phyloP scores from a whole-genome alignment of 129 eudicot species.

The Smallanthus sonchifolius region DNA sequence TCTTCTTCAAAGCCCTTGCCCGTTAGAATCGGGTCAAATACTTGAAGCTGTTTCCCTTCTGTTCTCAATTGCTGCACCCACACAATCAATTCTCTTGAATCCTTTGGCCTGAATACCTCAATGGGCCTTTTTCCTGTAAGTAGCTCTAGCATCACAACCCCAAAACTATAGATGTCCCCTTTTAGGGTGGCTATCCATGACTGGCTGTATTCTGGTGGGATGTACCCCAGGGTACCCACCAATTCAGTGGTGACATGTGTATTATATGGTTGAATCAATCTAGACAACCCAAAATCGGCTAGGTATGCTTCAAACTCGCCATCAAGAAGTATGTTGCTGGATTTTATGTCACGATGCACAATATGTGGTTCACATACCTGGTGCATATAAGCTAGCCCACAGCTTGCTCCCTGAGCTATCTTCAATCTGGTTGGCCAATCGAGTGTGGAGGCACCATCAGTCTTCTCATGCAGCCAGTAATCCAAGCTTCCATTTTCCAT shows the following conservation, averaged over 20 bases:
- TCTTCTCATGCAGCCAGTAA: constrained; percentile 78
- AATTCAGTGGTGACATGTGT: neutral
- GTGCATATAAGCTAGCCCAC: constrained; percentile 10
- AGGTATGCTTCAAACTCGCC: neutral
- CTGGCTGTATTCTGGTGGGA: constrained; percentile 86
- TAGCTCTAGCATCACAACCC: constrained; percentile 80
- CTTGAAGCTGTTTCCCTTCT: constrained; percentile 61
- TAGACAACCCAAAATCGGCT: neutral
- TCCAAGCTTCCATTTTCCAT: constrained; percentile 85
- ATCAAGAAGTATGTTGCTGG: constrained; percentile 13
- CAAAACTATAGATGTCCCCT: constrained; percentile 87
- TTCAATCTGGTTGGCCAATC: constrained; percentile 7
- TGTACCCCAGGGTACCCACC: constrained; percentile 16
- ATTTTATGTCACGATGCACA: constrained; percentile 4
- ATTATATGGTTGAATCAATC: neutral
- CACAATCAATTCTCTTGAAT: constrained; percentile 32
- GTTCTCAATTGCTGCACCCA: constrained; percentile 76
- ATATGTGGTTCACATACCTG: constrained; percentile 9
- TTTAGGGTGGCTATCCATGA: constrained; percentile 82
- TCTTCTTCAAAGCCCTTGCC: constrained; percentile 73
- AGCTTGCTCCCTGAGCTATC: constrained; percentile 10
- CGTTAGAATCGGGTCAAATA: constrained; percentile 59
- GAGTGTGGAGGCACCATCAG: constrained; percentile 59
- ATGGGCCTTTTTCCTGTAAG: constrained; percentile 73
- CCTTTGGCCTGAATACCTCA: constrained; percentile 38